Evolutionary conservation across 202 grass and related monocot species (phyloP), one percentile per base, ranked within the genome.

Genomic region (Setaria italica): DNA sequence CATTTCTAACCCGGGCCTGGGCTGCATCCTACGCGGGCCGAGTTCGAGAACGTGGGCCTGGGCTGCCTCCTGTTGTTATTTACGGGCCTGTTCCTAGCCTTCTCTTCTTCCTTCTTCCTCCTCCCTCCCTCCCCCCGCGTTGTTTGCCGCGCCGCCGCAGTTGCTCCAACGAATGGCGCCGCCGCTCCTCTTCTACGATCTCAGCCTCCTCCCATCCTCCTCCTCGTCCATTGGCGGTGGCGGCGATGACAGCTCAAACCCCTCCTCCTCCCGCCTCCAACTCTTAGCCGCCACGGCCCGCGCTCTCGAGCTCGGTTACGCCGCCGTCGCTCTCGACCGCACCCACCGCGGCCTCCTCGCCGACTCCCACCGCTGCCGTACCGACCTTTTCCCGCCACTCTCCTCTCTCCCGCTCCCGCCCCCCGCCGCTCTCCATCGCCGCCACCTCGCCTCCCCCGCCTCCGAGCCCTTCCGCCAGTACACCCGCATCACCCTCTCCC

Each of bases 401-500:
- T 51, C 89, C 74, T 48, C 94, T 85, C 48, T 90, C 92, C 75
- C 82, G 78, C 68, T 87, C 57, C 68, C 89, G 64, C 4, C 95
- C 87, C 72, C 87, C 83, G 76, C 71, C 66, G 45, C 88, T 39
- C 75, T 90, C 87, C 15, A 87, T 78, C 37, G 43, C 67, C 45
- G 84, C 88, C 62, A 78, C 67, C 6, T 59, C 78, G 70, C 56
- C 7, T 70, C 60, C 17, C 76, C 89, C 19, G 20, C 25, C 12
- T 62, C 81, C 11, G 64, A 85, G 30, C 62, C 89, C 69, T 93
- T 97, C 89, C 87, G 90, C 56, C 92, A 93, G 85, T 93, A 87
- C 92, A 87, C 90, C 11, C 92, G 92, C 35, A 56, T 90, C 82
- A 97, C 95, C 14, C 85, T 95, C 65, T 90, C 83, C 55, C 80